phyloP scores from a whole-genome alignment of 2,329 filamentous ascomycete genomes.

The Kalaharituber pfeilii region DNA sequence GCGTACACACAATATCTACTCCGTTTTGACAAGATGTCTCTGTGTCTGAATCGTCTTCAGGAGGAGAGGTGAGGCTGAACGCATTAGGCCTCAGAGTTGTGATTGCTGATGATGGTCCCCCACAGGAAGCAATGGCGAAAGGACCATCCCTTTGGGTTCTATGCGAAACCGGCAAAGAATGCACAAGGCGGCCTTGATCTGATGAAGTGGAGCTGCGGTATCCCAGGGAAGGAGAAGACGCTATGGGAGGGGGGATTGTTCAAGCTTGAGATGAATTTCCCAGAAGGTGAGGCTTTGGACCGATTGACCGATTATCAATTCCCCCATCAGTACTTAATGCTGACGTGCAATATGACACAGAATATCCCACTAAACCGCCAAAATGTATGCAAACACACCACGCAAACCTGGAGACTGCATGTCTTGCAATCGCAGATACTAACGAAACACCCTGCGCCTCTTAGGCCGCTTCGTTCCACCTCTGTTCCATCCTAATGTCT shows the following conservation, averaged over 20 bases:
- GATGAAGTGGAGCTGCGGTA: constrained; percentile 90
- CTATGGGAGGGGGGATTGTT: constrained; percentile 97
- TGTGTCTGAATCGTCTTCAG: constrained; percentile 72
- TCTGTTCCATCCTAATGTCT: constrained; percentile 96
- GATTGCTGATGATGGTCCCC: constrained; percentile 5
- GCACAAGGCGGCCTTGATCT: constrained; percentile 69
- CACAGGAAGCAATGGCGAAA: constrained; percentile 84
- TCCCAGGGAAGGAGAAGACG: constrained; percentile 91
- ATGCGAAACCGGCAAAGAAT: constrained; percentile 69
- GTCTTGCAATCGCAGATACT: background rate
- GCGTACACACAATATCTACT: background rate
- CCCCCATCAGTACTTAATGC: background rate
- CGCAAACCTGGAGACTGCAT: background rate
- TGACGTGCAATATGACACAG: no score
- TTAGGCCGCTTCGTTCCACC: constrained; percentile 90
- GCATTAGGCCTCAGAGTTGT: constrained; percentile 4
- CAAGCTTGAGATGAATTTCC: constrained; percentile 83
- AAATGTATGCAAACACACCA: constrained; percentile 59
- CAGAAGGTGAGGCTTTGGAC: constrained; percentile 49
- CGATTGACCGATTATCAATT: constrained; percentile 4
- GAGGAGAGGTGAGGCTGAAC: constrained; percentile 55
- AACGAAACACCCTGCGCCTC: background rate
- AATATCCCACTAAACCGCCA: constrained; percentile 95
- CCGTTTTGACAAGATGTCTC: constrained; percentile 44
- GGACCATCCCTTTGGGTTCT: constrained; percentile 96